phyloP scores from a whole-genome alignment of 768 basidiomycete species.

The Phylloporus sp. region DNA sequence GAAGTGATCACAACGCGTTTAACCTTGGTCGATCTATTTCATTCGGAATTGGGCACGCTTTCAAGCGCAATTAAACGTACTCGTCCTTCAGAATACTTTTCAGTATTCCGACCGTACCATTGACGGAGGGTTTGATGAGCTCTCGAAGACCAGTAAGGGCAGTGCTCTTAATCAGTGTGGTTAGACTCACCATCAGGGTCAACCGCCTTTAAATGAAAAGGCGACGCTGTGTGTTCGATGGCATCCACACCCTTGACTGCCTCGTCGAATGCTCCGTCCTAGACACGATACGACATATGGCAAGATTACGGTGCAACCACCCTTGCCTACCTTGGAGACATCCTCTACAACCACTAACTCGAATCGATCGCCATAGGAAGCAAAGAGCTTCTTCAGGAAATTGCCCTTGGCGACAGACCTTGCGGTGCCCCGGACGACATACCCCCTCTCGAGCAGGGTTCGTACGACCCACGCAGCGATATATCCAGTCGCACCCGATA shows the following conservation, averaged over 20 bases:
- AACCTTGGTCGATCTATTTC: conserved; percentile 36
- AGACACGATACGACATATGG: too few relatives aligned
- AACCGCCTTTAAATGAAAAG: conserved; percentile 45
- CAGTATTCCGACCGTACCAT: conserved; percentile 64
- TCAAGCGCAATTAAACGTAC: conserved; percentile 25
- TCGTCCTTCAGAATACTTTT: conserved; percentile 53
- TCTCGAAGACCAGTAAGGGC: conserved; percentile 34
- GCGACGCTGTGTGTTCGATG: conserved; percentile 67
- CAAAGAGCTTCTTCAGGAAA: conserved; percentile 53
- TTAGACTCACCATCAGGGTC: conserved; percentile 37
- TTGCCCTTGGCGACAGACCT: conserved; percentile 58
- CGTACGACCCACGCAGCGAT: conserved; percentile 47
- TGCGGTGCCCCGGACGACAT: conserved; percentile 62
- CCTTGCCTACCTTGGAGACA: conserved; percentile 45
- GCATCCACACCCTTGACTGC: conserved; percentile 74
- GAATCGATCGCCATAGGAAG: conserved; percentile 51
- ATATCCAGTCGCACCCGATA: conserved; percentile 28
- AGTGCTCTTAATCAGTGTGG: background rate
- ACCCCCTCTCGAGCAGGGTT: conserved; percentile 57
- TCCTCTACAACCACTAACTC: conserved; percentile 68
- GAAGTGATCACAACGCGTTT: conserved; percentile 70
- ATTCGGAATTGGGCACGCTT: background rate
- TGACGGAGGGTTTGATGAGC: conserved; percentile 65
- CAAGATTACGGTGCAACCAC: background rate
- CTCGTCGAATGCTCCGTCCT: conserved; percentile 74